A percentile compares a stretch with the other conserved stretches of the same genome.
These are phyloP conservation scores for Grigorovia transvaalensis DNA, from an alignment of 805 yeast genomes.

Conservation along the genomic window DNA sequence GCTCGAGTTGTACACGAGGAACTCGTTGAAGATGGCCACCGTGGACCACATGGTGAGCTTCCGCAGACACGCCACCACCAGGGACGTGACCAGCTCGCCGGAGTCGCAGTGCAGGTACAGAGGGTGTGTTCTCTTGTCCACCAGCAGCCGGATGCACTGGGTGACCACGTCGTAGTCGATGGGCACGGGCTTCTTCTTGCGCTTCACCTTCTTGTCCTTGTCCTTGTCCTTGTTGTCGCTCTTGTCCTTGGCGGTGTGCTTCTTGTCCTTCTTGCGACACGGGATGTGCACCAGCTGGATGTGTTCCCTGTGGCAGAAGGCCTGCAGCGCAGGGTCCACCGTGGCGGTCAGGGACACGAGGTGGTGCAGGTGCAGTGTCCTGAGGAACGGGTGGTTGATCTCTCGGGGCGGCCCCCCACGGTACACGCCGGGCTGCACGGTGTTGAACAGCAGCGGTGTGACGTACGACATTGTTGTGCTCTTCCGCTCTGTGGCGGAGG, in stretches of 20 bases:
- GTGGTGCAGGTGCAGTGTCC: not conserved
- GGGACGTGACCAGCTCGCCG: constrained; percentile 79
- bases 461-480: constrained; percentile 27
- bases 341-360: constrained; percentile 37
- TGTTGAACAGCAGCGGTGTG: constrained; percentile 72
- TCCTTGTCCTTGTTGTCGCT: constrained; percentile 11
- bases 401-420: constrained; percentile 85
- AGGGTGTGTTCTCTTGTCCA: constrained; percentile 54
- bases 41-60: constrained; percentile 81
- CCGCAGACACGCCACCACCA: constrained; percentile 78
- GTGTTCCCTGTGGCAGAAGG: constrained; percentile 43
- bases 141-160: constrained; percentile 49
- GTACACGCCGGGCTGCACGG: constrained; percentile 58
- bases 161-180: constrained; percentile 54
- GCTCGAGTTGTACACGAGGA: constrained; percentile 61
- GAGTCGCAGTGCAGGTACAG: constrained; percentile 77
- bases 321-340: constrained; percentile 24
- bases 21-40: constrained; percentile 80
- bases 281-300: constrained; percentile 55
- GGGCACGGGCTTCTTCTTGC: constrained; percentile 77
- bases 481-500: too few species aligned
- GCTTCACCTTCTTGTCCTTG: constrained; percentile 40
- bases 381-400: constrained; percentile 57
- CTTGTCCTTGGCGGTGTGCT: too few species aligned
- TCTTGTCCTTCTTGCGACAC: constrained; percentile 2